phyloP scores from a whole-genome alignment of 805 yeast genomes.

The Candida wancherniae region DNA sequence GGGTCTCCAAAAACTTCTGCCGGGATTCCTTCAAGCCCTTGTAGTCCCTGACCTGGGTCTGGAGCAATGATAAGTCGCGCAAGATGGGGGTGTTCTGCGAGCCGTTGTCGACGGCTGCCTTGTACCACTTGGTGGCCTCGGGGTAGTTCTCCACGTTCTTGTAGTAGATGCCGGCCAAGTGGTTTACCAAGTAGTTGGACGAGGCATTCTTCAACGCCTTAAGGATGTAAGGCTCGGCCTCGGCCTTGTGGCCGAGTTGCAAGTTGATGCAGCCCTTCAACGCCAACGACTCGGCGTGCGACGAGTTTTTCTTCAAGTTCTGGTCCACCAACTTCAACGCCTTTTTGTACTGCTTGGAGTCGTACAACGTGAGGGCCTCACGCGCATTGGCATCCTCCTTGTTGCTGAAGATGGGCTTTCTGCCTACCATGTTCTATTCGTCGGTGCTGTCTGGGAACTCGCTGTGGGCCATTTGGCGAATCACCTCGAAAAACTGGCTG shows the following conservation, averaged over 20 bases:
- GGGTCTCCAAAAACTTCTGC: constrained; percentile 60
- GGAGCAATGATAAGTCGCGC: constrained; percentile 76
- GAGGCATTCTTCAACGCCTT: constrained; percentile 59
- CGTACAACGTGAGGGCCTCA: constrained; percentile 79
- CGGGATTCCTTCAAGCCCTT: constrained; percentile 59
- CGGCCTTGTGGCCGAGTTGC: constrained; percentile 54
- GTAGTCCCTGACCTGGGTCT: constrained; percentile 75
- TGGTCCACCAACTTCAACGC: constrained; percentile 72
- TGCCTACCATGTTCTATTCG: constrained; percentile 11
- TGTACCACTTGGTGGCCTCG: constrained; percentile 76
- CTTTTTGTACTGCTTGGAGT: constrained; percentile 80
- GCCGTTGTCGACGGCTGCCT: constrained; percentile 70
- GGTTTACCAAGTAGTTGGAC: constrained; percentile 69
- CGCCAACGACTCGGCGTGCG: constrained; percentile 76
- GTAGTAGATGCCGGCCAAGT: constrained; percentile 80
- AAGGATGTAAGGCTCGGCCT: constrained; percentile 56
- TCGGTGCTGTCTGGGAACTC: too few species aligned
- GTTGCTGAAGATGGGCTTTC: constrained; percentile 31
- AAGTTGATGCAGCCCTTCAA: constrained; percentile 73
- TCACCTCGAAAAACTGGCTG: too few species aligned
- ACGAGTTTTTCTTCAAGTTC: constrained; percentile 68
- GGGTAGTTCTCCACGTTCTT: constrained; percentile 62
- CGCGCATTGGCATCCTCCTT: constrained; percentile 76
- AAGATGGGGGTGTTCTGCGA: constrained; percentile 73
- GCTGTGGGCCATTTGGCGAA: too few species aligned